Base-by-base conservation (phyloP, 306 rosid genomes). In the Luffa aegyptiaca region DNA sequence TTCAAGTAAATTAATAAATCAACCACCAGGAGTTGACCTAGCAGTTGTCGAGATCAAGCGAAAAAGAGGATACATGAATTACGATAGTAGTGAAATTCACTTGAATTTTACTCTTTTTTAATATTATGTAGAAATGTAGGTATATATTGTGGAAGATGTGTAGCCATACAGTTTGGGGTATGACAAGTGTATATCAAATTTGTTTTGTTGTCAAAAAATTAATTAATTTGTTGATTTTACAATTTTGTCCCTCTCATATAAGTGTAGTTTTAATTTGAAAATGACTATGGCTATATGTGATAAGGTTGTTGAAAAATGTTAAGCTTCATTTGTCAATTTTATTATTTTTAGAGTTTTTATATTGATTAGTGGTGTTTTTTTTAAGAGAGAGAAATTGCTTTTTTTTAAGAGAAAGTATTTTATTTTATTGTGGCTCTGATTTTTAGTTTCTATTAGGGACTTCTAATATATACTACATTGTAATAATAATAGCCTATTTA, bases 291-390 rank as follows among this genome's bases (percentile, higher is more conserved):
- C 77, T 72, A 73, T 48, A 46, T 13, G 20, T 46, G 77, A 49
- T 73, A 73, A 73, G 77, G 57, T 73, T 48, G 61, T 48, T 48
- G 59, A 73, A 49, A 73, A 73, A 14, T 73, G 44, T 14, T 31
- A 33, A 73, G 41, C 21, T 21, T 21, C 11, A 49, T 48, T 73
- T 73, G 59, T 72, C 77, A 26, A 72, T 45, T 72, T 31, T 72
- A 48, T 72, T 72, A 72, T 72, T 72, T 72, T 31, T 13, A 45
- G 42, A 12, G 5, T 69, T 11, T 21, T 4, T 62, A 11, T 31
- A 62, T 5, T 62, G 10, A 4, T 41, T 39, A 4, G 14, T 8
- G 8, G 16, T 36, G 36, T 66, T 18, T 35, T 69, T 66, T 17
- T 39, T 8, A 39, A 66, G 45, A 37, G 5, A 64, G 9, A 64